A percentile compares a stretch with the other conserved stretches of the same genome.
Conservation (phyloP, 2,329 filamentous ascomycete genomes). For the Hortaea werneckii region DNA sequence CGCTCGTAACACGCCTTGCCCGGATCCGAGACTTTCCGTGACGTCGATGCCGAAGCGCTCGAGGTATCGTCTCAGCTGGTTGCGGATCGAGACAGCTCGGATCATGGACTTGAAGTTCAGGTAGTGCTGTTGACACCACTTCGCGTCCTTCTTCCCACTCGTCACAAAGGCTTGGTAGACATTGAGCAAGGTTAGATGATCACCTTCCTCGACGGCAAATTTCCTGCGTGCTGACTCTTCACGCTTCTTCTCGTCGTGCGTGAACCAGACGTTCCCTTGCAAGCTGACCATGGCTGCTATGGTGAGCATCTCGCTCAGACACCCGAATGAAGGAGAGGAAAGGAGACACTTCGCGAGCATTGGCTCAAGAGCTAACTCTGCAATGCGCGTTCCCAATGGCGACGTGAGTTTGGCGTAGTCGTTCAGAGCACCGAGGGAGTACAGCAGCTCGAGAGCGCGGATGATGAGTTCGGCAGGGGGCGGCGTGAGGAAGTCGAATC, state of each 20-base stretch:
- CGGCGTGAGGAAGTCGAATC: constrained; percentile 79
- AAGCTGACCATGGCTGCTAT: constrained; percentile 92
- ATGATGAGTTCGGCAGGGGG: constrained; percentile 78
- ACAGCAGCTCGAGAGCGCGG: constrained; percentile 79
- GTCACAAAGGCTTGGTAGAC: constrained; percentile 85
- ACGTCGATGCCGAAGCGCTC: constrained; percentile 70
- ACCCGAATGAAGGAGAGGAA: constrained; percentile 62
- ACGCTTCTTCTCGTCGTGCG: constrained; percentile 64
- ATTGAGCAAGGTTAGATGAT: constrained; percentile 86
- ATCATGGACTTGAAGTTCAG: constrained; percentile 79
- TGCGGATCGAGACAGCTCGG: constrained; percentile 73
- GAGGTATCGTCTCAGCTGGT: constrained; percentile 76
- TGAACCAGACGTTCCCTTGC: constrained; percentile 73
- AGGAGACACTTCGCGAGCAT: constrained; percentile 91
- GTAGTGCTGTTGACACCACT: constrained; percentile 78
- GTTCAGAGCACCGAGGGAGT: constrained; percentile 76
- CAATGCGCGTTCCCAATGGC: constrained; percentile 82
- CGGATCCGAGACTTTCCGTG: constrained; percentile 48
- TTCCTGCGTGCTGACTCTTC: constrained; percentile 66
- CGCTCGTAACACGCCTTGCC: constrained; percentile 24
- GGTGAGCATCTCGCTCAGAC: constrained; percentile 74
- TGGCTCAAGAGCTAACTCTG: constrained; percentile 82
- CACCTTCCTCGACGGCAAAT: constrained; percentile 87
- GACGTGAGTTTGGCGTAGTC: constrained; percentile 82
- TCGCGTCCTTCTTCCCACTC: constrained; percentile 68